Evolutionary conservation across 1,284 basidiomycete genomes (phyloP), one percentile per base, ranked within the genome.

Genomic region (Crucibulum cyathiforme): DNA sequence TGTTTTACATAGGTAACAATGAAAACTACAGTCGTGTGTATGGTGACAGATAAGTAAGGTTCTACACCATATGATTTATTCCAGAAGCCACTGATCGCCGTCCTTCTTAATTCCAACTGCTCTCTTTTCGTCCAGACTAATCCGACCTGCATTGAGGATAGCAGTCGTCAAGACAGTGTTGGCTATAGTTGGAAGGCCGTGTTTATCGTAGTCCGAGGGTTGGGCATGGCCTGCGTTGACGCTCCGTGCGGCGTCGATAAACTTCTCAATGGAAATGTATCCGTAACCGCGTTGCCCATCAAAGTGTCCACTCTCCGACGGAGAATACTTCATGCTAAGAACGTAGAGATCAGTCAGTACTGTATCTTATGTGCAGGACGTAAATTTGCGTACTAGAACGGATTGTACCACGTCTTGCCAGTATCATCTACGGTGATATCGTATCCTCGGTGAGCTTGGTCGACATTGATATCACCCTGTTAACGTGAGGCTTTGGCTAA

Each of bases 381-480:
- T 10, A 55, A 55, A 51, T 36, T 34, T 50, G 82, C 90, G 67
- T 75, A 92, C 90, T 96, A 96, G 87, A 96, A 96, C 17, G 94
- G 93, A 77, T 95, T 95, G 77, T 89, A 91, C 87, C 88, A 90
- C 37, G 85, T 76, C 78, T 94, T 95, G 53, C 94, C 93, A 15
- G 84, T 84, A 45, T 94, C 93, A 72, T 96, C 95, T 53, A 89
- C 81, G 46, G 90, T 92, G 66, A 95, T 85, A 71, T 93, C 92
- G 81, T 97, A 97, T 7, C 95, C 95, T 69, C 95, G 89, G 73
- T 95, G 93, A 34, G 95, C 94, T 77, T 97, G 95, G 82, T 97
- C 94, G 67, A 97, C 92, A 54, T 84, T 87, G 71, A 96, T 93
- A 68, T 97, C 95, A 36, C 95, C 95, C 88, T 92, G 71, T 52